These are phyloP conservation scores for Lachnellula suecica DNA, from an alignment of 2,329 filamentous ascomycete species.

Conservation along the genomic window DNA sequence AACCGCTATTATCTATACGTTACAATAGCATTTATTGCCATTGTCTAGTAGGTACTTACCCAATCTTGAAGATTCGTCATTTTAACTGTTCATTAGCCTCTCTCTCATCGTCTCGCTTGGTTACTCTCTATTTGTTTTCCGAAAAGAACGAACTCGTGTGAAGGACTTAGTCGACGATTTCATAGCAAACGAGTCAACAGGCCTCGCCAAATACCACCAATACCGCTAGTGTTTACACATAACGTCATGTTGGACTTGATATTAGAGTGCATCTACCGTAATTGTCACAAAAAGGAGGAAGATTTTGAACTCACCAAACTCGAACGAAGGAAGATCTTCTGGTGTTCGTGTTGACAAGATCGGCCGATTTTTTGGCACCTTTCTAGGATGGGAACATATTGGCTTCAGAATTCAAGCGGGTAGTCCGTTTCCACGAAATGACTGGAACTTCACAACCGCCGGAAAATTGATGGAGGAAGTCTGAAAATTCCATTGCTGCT, in stretches of 20 bases:
- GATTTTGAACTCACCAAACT: too few species aligned
- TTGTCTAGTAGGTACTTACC: background rate
- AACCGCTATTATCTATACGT: background rate
- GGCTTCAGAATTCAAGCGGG: too few species aligned
- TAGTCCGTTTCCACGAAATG: too few species aligned
- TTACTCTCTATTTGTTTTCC: background rate
- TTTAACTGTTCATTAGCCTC: background rate
- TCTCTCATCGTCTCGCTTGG: background rate
- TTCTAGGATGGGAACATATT: too few species aligned
- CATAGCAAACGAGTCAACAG: background rate
- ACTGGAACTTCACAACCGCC: too few species aligned
- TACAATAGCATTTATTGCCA: background rate
- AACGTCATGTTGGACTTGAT: background rate
- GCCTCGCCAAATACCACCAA: background rate
- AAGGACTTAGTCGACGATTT: background rate
- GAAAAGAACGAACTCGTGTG: background rate
- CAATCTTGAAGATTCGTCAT: background rate
- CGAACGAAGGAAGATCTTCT: too few species aligned
- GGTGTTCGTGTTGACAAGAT: too few species aligned
- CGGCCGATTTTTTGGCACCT: too few species aligned
- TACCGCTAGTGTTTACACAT: background rate
- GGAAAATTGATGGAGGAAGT: too few species aligned
- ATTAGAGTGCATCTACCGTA: background rate
- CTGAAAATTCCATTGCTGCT: too few species aligned
- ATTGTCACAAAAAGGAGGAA: too few species aligned